These are phyloP conservation scores for Suillus discolor DNA, from an alignment of 768 basidiomycete species.

Conservation along the genomic window DNA sequence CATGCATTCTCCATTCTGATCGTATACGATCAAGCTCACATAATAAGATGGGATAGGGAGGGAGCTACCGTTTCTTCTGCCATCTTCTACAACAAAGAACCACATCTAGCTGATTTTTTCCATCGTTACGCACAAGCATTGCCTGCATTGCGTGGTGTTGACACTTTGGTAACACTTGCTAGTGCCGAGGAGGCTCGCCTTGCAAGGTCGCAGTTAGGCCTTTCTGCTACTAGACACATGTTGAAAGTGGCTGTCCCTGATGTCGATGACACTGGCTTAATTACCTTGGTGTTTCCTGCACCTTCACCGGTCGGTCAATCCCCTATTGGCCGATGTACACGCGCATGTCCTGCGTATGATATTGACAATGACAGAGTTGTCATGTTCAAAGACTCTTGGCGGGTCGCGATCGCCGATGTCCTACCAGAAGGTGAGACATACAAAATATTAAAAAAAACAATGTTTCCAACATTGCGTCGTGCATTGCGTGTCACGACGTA, in stretches of 20 bases:
- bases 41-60: no score
- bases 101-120: no score
- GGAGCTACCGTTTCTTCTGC: no score
- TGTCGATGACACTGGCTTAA: no score
- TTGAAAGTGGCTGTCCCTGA: background rate
- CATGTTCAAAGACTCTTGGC: constrained; percentile 5
- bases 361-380: background rate
- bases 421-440: constrained; percentile 27
- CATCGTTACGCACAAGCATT: no score
- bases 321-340: background rate
- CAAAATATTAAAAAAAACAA: constrained; percentile 16
- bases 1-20: background rate
- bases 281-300: constrained; percentile 1
- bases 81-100: no score
- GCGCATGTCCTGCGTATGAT: background rate
- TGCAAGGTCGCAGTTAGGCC: constrained; percentile 6
- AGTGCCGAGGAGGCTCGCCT: no score
- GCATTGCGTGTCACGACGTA: constrained; percentile 11
- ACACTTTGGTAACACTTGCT: no score
- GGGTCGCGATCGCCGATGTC: background rate
- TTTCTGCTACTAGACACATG: background rate
- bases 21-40: no score
- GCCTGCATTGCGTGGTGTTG: no score
- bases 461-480: constrained; percentile 28
- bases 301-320: background rate